These are phyloP conservation scores for Sugiyamaella neomexicana DNA, from an alignment of 1,139 yeast genomes.

Conservation along the genomic window DNA sequence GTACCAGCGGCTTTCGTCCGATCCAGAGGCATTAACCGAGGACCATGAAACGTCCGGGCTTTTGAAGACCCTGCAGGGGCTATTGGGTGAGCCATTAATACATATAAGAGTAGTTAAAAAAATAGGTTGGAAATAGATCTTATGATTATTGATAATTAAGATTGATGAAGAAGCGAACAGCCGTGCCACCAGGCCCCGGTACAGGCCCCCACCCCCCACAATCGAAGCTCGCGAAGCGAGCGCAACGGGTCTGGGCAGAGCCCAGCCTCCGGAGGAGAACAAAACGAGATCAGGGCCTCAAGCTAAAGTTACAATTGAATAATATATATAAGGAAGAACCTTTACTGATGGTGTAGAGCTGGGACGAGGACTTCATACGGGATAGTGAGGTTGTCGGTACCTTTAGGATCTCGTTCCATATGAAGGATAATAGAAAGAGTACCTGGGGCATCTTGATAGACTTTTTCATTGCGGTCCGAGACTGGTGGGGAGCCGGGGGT, in stretches of 20 bases:
- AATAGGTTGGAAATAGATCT: too few relatives aligned
- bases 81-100: conserved; percentile 22
- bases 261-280: neutral
- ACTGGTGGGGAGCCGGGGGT: conserved; percentile 31
- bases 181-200: neutral
- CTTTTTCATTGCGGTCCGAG: conserved; percentile 47
- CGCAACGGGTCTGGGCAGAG: conserved; percentile 5
- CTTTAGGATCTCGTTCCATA: conserved; percentile 63
- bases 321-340: neutral
- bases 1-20: neutral
- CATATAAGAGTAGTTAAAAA: too few relatives aligned
- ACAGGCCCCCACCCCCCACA: neutral
- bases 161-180: neutral
- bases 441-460: conserved; percentile 46
- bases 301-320: neutral
- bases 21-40: conserved; percentile 1
- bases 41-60: neutral
- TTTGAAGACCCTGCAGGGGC: conserved; percentile 18
- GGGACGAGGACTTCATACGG: conserved; percentile 75
- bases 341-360: conserved; percentile 31
- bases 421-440: conserved; percentile 69
- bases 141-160: too few relatives aligned
- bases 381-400: conserved; percentile 55
- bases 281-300: neutral
- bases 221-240: conserved; percentile 1